phyloP scores from a whole-genome alignment of 768 basidiomycete species.

The Xerocomellus intermedius region DNA sequence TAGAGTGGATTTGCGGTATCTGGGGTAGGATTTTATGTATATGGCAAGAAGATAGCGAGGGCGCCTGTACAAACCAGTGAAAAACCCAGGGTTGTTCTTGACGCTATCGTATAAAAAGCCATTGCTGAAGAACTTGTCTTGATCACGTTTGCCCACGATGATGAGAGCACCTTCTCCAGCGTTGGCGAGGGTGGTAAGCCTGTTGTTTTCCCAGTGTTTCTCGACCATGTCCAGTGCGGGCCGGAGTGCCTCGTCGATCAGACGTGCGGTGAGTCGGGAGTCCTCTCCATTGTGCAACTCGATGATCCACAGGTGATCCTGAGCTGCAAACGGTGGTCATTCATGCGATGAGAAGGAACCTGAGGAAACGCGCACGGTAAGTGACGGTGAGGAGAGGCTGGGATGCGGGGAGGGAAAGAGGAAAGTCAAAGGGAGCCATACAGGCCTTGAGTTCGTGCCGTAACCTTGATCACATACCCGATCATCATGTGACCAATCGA shows the following conservation, averaged over 20 bases:
- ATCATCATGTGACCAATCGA: constrained; percentile 17
- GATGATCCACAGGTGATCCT: constrained; percentile 71
- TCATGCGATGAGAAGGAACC: not conserved
- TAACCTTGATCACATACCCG: no score
- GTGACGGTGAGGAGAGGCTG: constrained; percentile 64
- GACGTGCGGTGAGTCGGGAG: constrained; percentile 57
- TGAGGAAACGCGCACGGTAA: constrained; percentile 46
- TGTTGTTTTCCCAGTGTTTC: constrained; percentile 61
- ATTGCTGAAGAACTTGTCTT: constrained; percentile 90
- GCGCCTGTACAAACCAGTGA: constrained; percentile 48
- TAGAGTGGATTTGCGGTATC: constrained; percentile 76
- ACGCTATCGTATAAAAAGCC: constrained; percentile 65
- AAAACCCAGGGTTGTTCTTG: constrained; percentile 56
- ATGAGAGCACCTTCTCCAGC: constrained; percentile 67
- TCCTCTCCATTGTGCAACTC: constrained; percentile 80
- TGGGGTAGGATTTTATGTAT: constrained; percentile 27
- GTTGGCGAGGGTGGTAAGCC: constrained; percentile 39
- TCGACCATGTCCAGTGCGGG: constrained; percentile 76
- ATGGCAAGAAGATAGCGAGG: not conserved
- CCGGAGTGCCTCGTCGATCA: constrained; percentile 59
- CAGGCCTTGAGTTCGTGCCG: no score
- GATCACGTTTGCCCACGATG: constrained; percentile 69
- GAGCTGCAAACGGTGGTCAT: not conserved
- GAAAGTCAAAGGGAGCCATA: constrained; percentile 21
- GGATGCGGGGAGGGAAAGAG: constrained; percentile 47